Evolutionary conservation across 108 stramenopile species (phyloP).

Genomic region (Chaetoceros tenuissimus): DNA sequence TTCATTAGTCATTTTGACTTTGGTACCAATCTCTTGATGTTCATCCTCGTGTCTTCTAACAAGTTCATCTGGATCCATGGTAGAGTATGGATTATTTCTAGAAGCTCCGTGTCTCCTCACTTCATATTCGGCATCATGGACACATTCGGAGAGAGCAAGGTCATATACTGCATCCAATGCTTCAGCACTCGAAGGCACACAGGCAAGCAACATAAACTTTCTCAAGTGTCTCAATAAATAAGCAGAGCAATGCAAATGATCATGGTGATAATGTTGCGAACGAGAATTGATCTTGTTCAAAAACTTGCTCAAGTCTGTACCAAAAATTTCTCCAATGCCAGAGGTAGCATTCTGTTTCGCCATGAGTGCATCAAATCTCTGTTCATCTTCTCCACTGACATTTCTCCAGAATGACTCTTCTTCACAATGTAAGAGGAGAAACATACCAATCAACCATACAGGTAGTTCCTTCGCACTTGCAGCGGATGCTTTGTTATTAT

Average conservation of each 20-base stretch:
- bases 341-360: neutral
- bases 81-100: neutral
- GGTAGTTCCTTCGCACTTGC: conserved; percentile 78
- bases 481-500: conserved; percentile 8
- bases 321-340: neutral
- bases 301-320: neutral
- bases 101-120: conserved; percentile 10
- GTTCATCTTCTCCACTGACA: conserved; percentile 63
- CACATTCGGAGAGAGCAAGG: conserved; percentile 11
- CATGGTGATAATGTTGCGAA: conserved; percentile 70
- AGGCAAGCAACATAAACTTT: conserved; percentile 58
- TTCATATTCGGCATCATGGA: conserved; percentile 4
- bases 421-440: conserved; percentile 78
- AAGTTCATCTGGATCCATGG: conserved; percentile 24
- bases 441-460: conserved; percentile 77
- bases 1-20: conserved; percentile 60
- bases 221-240: conserved; percentile 71
- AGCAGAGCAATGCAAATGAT: conserved; percentile 64
- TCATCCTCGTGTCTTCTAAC: conserved; percentile 61
- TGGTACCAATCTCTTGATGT: conserved; percentile 64
- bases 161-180: conserved; percentile 63
- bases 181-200: conserved; percentile 63
- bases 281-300: neutral
- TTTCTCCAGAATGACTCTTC: conserved; percentile 60
- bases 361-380: conserved; percentile 35